Conservation (phyloP, 202 grass and related monocot genomes). For the Saccharum hybrid region DNA sequence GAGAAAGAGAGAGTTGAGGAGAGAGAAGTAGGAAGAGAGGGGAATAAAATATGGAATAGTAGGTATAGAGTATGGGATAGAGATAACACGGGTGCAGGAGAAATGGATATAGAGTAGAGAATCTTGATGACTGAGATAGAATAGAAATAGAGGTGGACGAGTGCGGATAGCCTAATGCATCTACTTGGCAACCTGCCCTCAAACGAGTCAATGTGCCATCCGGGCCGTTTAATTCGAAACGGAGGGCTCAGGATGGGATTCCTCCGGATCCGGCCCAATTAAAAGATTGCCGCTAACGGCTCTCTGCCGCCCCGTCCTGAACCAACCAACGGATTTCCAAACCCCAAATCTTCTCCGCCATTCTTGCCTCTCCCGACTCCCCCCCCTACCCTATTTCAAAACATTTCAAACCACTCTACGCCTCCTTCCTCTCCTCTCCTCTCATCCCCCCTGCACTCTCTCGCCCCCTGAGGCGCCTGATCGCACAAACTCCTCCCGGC, state of each 20-base stretch:
- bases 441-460: not conserved
- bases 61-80: too few species aligned
- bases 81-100: too few species aligned
- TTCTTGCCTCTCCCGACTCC: constrained; percentile 17
- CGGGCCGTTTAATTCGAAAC: constrained; percentile 50
- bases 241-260: constrained; percentile 18
- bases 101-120: too few species aligned
- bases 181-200: not conserved
- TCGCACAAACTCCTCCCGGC: constrained; percentile 1
- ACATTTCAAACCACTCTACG: constrained; percentile 49
- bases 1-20: too few species aligned
- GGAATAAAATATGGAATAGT: too few species aligned
- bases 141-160: too few species aligned
- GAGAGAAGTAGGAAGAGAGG: too few species aligned
- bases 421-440: not conserved
- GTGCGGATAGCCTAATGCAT: not conserved
- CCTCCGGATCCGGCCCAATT: not conserved
- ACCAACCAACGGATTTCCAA: constrained; percentile 35
- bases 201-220: constrained; percentile 24
- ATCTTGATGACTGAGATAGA: too few species aligned
- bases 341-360: constrained; percentile 28
- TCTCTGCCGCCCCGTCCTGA: constrained; percentile 22
- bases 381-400: constrained; percentile 50
- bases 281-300: constrained; percentile 36
- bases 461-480: not conserved